Evolutionary conservation across 2,329 filamentous ascomycete species (phyloP), one percentile per base, ranked within the genome.

Genomic region (Coniochaeta sp.): DNA sequence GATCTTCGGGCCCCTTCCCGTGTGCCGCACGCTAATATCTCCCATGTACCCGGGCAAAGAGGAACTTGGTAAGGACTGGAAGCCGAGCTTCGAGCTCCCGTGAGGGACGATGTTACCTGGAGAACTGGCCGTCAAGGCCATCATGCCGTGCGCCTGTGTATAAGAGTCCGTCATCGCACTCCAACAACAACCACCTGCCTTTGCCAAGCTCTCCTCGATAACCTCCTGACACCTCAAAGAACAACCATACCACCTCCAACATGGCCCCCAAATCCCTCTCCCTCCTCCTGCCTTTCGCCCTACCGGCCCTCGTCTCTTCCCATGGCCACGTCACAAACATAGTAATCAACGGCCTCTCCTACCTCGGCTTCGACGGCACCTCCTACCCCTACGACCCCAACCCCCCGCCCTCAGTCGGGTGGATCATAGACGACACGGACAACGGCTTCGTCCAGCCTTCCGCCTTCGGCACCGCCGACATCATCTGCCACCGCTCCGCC

Each of bases 381-480:
- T 48, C 35, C 10, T 61, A 55, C 48, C 57, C 61, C 22, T 63
- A 62, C 52, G 52, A 57, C 52, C 26, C 50, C 2, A 53, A 58
- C 26, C 57, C 56, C n/a, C 63, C 61, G 18, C 46, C 46, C 2
- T 20, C 27, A 2, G 20, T 48, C 13, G 63, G 62, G 6, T 67
- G 63, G 64, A 61, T 58, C 20, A 64, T 61, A n/a, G 59, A 57
- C 8, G 63, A 59, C 16, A 60, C 60, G 22, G 68, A 67, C 52
- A 69, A 72, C 58, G 71, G 73, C 53, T 72, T 71, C 53, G 71
- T 75, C 18, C 72, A 64, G 14, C 63, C 63, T 32, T 59, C 64
- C 7, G 64, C 63, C 51, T 67, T 69, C 42, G 61, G 60, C 10
- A 58, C 58, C 16, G 55, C 62, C 6, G 68, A 70, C 40, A 71